Conservation (phyloP, 2,329 filamentous ascomycete genomes). For the Trichophyton verrucosum region DNA sequence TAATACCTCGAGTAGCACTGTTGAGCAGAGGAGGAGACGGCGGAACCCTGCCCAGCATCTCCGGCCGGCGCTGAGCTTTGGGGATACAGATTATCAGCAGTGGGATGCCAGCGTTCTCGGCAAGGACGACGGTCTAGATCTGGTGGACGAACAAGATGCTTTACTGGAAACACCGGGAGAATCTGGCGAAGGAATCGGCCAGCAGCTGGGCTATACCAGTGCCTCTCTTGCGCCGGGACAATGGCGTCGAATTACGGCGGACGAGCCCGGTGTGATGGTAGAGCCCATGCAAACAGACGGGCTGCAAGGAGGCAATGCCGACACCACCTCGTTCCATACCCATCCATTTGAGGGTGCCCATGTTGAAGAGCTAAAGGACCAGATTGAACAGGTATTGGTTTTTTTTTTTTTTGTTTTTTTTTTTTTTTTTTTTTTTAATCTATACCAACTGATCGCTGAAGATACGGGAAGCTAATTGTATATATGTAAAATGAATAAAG, state of each 20-base stretch:
- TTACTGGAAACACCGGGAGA: neutral
- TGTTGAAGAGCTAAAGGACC: constrained; percentile 11
- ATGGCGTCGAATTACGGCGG: constrained; percentile 1
- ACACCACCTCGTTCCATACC: neutral
- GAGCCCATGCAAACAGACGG: neutral
- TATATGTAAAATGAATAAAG: constrained; percentile 15
- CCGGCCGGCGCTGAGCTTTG: constrained; percentile 28
- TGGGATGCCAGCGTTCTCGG: neutral
- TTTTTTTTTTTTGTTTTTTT: no score
- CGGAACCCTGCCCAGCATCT: constrained; percentile 9
- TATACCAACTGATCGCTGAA: neutral
- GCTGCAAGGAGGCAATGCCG: neutral
- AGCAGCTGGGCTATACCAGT: neutral
- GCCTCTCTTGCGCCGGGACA: neutral
- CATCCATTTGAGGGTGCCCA: constrained; percentile 2
- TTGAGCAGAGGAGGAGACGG: neutral
- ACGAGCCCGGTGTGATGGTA: neutral
- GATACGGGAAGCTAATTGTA: neutral
- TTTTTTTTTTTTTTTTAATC: no score
- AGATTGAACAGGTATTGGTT: constrained; percentile 13
- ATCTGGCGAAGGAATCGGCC: neutral
- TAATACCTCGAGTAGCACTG: constrained; percentile 1
- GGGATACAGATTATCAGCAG: constrained; percentile 24
- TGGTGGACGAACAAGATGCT: constrained; percentile 2
- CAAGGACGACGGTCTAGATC: neutral